Base-by-base conservation (phyloP, 768 basidiomycete species). In the Boletus eberwhitei region DNA sequence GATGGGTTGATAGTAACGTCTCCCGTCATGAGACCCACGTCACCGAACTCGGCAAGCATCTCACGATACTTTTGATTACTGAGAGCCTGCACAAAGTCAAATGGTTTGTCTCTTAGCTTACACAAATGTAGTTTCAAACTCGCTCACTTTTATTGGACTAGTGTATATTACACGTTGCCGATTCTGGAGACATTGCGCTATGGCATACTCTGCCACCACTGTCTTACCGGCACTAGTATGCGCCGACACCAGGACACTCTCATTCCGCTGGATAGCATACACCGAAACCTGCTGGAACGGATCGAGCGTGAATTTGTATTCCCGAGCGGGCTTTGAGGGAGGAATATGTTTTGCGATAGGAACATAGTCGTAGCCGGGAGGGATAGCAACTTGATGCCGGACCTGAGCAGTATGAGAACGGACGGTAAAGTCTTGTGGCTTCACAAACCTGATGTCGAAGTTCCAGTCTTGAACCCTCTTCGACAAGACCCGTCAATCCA, bases 181-280 rank as follows among this genome's bases (percentile, higher is more conserved):
- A 66, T 89, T 87, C 71, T 86, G 86, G 64, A 99, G 76, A 79
- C 91, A 95, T 70, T 93, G 92, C 0, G 97, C 97, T 67, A 99
- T 98, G 43, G 97, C 97, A 73, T 98, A 99, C 77, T 99, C 97
- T 43, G 97, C 97, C 57, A 99, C 97, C 58, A 98, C 97, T 2
- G 97, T 99, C 75, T 99, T 99, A 66, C 97, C 97, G 35, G 97
- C 97, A 73, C 92, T 95, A 6, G 97, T 99, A 76, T 99, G 97
- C 0, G 97, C 97, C 22, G 96, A 98, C 16, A 99, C 97, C 48
- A 99, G 79, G 5, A 98, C 96, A 64, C 90, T 93, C 75, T 99
- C 97, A 68, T 97, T 96, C 37, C 97, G 82, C 70, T 99, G 93
- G 48, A 99, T 98, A 37, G 93, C 94, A 59, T 90, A 82, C 8